Percentiles rank a stretch among this genome's conserved stretches.
Conservation (phyloP, 495 filamentous ascomycete genomes). For the Lophium mytilinum region DNA sequence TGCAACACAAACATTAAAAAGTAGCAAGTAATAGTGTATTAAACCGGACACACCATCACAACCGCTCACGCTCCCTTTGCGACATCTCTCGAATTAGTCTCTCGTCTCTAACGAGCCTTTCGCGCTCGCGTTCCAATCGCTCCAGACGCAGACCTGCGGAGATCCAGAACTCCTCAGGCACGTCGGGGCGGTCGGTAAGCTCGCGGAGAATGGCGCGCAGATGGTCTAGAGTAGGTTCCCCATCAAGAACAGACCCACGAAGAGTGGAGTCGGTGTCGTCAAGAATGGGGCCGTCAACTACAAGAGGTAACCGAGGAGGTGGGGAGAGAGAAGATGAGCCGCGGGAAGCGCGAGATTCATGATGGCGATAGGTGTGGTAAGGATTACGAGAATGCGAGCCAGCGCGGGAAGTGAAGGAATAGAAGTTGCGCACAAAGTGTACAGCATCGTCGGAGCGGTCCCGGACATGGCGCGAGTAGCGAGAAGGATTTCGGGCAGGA, state of each 20-base stretch:
- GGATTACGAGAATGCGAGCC: not conserved
- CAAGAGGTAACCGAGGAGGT: not conserved
- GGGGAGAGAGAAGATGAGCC: not conserved
- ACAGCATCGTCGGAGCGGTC: constrained; percentile 12
- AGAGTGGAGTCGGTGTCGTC: constrained; percentile 17
- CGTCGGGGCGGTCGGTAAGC: constrained; percentile 57
- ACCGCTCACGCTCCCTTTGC: not conserved
- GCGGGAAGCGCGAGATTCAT: not conserved
- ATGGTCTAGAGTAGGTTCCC: constrained; percentile 45
- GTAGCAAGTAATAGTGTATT: not conserved
- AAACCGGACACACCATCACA: not conserved
- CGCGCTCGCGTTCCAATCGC: constrained; percentile 9
- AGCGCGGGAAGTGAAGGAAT: constrained; percentile 2
- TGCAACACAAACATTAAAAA: too few relatives aligned
- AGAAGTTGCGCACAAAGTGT: constrained; percentile 11
- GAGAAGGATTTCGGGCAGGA: constrained; percentile 7
- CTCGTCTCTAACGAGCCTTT: too few relatives aligned
- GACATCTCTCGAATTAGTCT: too few relatives aligned
- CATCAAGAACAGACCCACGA: constrained; percentile 8
- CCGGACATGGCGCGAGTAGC: constrained; percentile 12
- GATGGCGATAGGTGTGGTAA: not conserved
- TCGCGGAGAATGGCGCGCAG: constrained; percentile 62
- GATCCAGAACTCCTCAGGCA: constrained; percentile 72
- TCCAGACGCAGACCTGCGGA: constrained; percentile 52
- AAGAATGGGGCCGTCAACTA: constrained; percentile 16